Conservation (phyloP, 2,329 filamentous ascomycete genomes). For the Sarocladiaceae sp. region DNA sequence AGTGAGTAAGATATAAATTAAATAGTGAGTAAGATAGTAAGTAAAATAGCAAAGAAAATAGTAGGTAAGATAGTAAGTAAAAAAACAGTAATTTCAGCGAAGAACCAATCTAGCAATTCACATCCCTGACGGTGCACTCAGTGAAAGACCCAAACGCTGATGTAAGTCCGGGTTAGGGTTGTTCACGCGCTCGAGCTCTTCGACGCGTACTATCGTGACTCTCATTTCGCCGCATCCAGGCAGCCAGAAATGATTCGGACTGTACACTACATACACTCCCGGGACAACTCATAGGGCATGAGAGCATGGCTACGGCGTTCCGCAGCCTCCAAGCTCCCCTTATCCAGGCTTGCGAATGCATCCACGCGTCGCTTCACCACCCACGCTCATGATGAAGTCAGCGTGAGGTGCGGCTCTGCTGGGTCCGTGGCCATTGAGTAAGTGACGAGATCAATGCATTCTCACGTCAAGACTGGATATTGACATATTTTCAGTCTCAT, state of each 20-base stretch:
- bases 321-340: slow-evolving; percentile 12
- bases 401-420: slow-evolving; percentile 43
- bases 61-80: too few species aligned
- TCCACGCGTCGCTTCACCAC: slow-evolving; percentile 16
- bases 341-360: slow-evolving; percentile 17
- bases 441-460: slow-evolving; percentile 16
- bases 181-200: too few species aligned
- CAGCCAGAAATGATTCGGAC: too few species aligned
- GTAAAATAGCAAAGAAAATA: too few species aligned
- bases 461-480: slow-evolving; percentile 15
- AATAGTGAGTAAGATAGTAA: too few species aligned
- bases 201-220: not conserved
- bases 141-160: too few species aligned
- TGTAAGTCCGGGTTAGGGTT: too few species aligned
- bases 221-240: not conserved
- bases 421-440: slow-evolving; percentile 49
- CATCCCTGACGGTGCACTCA: too few species aligned
- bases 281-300: not conserved
- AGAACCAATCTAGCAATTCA: too few species aligned
- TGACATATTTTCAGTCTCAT: slow-evolving; percentile 37
- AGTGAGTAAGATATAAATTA: too few species aligned
- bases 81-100: too few species aligned
- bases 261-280: not conserved
- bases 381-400: slow-evolving; percentile 31
- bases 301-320: slow-evolving; percentile 9